Conservation (phyloP, 1,284 basidiomycete genomes). For the Tremellales sp. region DNA sequence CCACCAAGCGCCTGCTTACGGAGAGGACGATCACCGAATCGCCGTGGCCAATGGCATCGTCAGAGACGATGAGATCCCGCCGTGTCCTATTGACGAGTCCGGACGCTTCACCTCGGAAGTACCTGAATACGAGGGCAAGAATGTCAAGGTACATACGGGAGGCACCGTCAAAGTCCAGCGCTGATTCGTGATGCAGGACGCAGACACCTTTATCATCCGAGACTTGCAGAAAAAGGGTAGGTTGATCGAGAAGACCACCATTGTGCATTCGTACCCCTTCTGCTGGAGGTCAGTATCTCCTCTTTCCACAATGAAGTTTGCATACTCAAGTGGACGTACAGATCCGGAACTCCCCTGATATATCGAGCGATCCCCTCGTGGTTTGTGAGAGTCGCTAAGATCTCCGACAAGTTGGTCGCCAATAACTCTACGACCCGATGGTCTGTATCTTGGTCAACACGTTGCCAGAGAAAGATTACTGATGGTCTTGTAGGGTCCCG, state of each 20-base stretch:
- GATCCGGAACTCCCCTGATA: slow-evolving; percentile 91
- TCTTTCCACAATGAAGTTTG: background rate
- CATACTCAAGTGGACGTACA: slow-evolving; percentile 30
- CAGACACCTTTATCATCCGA: slow-evolving; percentile 93
- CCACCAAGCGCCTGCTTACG: slow-evolving; percentile 97
- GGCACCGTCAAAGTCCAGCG: background rate
- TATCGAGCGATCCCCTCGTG: slow-evolving; percentile 95
- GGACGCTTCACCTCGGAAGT: slow-evolving; percentile 87
- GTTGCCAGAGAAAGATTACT: background rate
- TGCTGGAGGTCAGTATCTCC: slow-evolving; percentile 91
- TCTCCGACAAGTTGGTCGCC: slow-evolving; percentile 78
- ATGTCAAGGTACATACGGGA: slow-evolving; percentile 70
- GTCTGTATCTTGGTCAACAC: slow-evolving; percentile 50
- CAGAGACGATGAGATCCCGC: slow-evolving; percentile 82
- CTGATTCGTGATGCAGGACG: slow-evolving; percentile 57
- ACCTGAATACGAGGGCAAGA: slow-evolving; percentile 80
- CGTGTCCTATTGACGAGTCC: slow-evolving; percentile 89
- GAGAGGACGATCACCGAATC: slow-evolving; percentile 97
- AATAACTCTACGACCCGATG: slow-evolving; percentile 92
- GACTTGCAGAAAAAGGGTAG: slow-evolving; percentile 81
- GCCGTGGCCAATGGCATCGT: slow-evolving; percentile 80
- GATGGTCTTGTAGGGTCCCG: slow-evolving; percentile 65
- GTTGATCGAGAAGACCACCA: slow-evolving; percentile 79
- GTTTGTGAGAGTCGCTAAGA: slow-evolving; percentile 87
- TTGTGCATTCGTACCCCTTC: slow-evolving; percentile 92